phyloP scores from a whole-genome alignment of 1,284 basidiomycete genomes.

The Schizophyllum commune region DNA sequence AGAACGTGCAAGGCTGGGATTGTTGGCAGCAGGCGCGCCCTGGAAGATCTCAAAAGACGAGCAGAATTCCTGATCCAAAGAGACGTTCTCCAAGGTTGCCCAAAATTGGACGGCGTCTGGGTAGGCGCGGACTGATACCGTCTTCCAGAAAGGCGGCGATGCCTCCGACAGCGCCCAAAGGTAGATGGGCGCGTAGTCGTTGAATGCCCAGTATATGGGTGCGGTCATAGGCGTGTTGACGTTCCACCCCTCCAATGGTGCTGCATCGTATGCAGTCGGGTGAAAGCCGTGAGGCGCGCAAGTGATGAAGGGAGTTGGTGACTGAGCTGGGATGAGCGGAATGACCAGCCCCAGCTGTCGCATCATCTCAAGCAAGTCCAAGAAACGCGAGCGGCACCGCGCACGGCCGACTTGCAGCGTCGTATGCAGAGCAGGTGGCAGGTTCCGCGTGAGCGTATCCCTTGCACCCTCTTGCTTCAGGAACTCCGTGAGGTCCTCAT shows the following conservation, averaged over 20 bases:
- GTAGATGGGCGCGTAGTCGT: conserved; percentile 41
- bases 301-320: conserved; percentile 32
- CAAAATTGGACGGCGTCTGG: conserved; percentile 44
- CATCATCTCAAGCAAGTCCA: conserved; percentile 54
- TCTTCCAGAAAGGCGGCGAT: conserved; percentile 48
- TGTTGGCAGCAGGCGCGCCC: conserved; percentile 13
- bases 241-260: conserved; percentile 35
- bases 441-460: conserved; percentile 37
- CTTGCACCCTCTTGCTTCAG: conserved; percentile 39
- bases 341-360: conserved; percentile 43
- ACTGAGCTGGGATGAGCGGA: conserved; percentile 42
- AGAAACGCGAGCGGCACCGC: conserved; percentile 46
- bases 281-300: conserved; percentile 33
- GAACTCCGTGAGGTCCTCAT: conserved; percentile 42
- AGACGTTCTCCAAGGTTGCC: conserved; percentile 43
- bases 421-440: conserved; percentile 40
- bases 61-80: conserved; percentile 23
- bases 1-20: conserved; percentile 29
- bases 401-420: conserved; percentile 49
- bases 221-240: conserved; percentile 34
- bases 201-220: conserved; percentile 58
- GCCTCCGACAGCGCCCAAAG: conserved; percentile 47
- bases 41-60: conserved; percentile 12
- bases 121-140: conserved; percentile 28
- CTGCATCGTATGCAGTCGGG: conserved; percentile 39